phyloP scores from a whole-genome alignment of 2,329 filamentous ascomycete species.

The Aspergillus amoenus region DNA sequence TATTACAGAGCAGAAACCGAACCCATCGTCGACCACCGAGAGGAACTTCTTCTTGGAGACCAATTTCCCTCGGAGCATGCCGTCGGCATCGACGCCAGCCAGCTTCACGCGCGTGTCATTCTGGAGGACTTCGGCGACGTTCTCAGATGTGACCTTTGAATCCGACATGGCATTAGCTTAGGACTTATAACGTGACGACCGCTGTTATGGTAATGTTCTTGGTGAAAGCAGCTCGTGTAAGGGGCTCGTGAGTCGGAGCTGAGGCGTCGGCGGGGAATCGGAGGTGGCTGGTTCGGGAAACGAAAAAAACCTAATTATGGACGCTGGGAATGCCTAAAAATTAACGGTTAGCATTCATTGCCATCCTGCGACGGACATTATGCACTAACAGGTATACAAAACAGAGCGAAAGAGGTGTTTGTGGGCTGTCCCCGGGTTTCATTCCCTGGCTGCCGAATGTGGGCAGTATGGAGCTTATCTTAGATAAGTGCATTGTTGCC shows the following conservation, averaged over 20 bases:
- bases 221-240: neutral
- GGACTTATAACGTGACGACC: neutral
- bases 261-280: neutral
- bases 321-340: neutral
- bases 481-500: conserved; percentile 3
- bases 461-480: conserved; percentile 4
- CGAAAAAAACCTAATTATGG: neutral
- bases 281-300: neutral
- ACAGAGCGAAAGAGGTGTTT: neutral
- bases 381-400: neutral
- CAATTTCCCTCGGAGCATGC: conserved; percentile 82
- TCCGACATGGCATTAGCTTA: neutral
- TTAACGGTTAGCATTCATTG: neutral
- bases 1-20: conserved; percentile 91
- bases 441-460: neutral
- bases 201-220: neutral
- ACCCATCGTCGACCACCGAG: conserved; percentile 74
- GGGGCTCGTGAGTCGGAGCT: neutral
- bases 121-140: conserved; percentile 65
- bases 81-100: conserved; percentile 83
- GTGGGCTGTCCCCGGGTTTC: neutral
- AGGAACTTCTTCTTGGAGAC: conserved; percentile 93
- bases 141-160: conserved; percentile 54
- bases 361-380: neutral
- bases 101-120: conserved; percentile 80